Percentiles rank a stretch among this genome's conserved stretches.
Evolutionary conservation across 306 rosid species (phyloP).

Genomic region (Quercus glauca): DNA sequence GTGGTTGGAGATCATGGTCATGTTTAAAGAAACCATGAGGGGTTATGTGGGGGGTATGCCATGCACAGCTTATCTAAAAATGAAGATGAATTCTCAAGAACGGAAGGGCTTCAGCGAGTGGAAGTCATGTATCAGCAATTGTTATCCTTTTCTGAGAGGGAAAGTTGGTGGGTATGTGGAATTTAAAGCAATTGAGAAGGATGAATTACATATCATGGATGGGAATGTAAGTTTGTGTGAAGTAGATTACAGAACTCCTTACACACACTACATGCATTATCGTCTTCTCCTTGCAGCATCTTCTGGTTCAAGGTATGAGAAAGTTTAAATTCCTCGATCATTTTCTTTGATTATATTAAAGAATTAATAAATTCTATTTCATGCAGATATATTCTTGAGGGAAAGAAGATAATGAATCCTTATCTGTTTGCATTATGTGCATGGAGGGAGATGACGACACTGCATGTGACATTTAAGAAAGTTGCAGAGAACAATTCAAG

Average conservation of each 20-base stretch:
- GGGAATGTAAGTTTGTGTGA: slow-evolving; percentile 30
- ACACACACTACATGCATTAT: slow-evolving; percentile 37
- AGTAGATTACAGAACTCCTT: slow-evolving; percentile 31
- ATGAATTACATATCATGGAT: slow-evolving; percentile 15
- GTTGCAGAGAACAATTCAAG: slow-evolving; percentile 19
- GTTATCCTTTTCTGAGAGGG: slow-evolving; percentile 26
- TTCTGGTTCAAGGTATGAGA: slow-evolving; percentile 28
- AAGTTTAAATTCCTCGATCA: neutral
- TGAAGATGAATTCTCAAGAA: slow-evolving; percentile 27
- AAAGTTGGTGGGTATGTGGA: slow-evolving; percentile 35
- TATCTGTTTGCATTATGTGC: slow-evolving; percentile 23
- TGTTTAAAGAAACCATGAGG: slow-evolving; percentile 28
- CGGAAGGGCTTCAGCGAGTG: neutral
- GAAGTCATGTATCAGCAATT: slow-evolving; percentile 13
- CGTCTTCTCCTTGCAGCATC: slow-evolving; percentile 34
- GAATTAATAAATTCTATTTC: neutral
- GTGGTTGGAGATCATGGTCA: slow-evolving; percentile 9
- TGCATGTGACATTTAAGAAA: slow-evolving; percentile 26
- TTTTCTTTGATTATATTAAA: neutral
- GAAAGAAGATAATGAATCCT: slow-evolving; percentile 32
- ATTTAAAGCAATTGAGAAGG: slow-evolving; percentile 31
- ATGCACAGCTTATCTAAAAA: slow-evolving; percentile 20
- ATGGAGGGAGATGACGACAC: slow-evolving; percentile 31
- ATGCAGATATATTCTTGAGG: slow-evolving; percentile 38
- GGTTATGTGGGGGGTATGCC: slow-evolving; percentile 38